Evolutionary conservation across 148 eudicot species (phyloP).

Genomic region (Persicaria maculosa): DNA sequence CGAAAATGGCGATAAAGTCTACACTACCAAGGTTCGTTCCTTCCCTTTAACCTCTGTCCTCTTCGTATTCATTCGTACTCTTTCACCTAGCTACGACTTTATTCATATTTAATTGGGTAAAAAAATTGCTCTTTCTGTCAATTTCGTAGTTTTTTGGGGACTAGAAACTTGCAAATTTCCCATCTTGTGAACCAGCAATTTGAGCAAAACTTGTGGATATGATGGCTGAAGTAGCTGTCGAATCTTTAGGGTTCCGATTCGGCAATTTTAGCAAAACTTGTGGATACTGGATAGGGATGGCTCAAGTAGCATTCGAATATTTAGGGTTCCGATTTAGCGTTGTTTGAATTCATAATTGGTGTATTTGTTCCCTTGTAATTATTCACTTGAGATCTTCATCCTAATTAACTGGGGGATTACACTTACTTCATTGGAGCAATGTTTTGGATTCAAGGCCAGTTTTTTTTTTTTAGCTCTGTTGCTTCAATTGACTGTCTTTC

Average conservation of each 20-base stretch:
- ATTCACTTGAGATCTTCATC: background rate
- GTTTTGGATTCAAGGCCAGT: background rate
- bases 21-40: conserved; percentile 76
- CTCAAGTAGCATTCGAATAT: no score
- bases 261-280: background rate
- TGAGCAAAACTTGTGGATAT: background rate
- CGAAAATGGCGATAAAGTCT: conserved; percentile 92
- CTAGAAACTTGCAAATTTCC: background rate
- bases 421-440: background rate
- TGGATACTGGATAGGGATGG: no score
- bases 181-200: background rate
- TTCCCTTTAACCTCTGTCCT: background rate
- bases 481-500: background rate
- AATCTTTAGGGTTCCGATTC: background rate
- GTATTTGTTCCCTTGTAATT: no score
- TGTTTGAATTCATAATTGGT: no score
- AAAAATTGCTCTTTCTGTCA: background rate
- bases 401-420: background rate
- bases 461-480: background rate
- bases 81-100: background rate
- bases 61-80: background rate
- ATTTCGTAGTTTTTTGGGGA: background rate
- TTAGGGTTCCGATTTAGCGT: no score
- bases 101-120: background rate
- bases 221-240: background rate